Base-by-base conservation (phyloP, 1,139 yeast species). In the Torulaspora pretoriensis region DNA sequence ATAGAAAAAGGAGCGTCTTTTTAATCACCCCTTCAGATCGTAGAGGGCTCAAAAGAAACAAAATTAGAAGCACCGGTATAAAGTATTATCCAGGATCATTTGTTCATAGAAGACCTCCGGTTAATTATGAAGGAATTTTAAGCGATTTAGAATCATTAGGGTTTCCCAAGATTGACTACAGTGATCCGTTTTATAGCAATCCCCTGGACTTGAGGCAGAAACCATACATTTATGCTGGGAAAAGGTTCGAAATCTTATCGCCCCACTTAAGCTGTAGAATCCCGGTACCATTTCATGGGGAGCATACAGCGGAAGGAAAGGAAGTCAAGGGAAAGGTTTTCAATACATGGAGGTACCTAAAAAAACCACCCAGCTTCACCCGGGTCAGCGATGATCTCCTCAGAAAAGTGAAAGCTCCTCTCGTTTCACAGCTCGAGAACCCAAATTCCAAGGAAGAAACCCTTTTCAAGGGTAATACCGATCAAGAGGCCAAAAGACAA, bases 181-280 rank as follows among this genome's bases (percentile, higher is more conserved):
- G 56, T 1, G 84, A 78, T 48, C 96, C 96, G 0, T 79, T 67
- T 53, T 89, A 78, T 55, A 74, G 81, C 19, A 68, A 72, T 26
- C 63, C 68, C 0, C 58, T 61, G 1, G 86, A 84, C 52, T 68
- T 77, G 4, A 81, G 83, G 1, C 43, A 64, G 0, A 69, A 68
- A 23, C 81, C 94, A 0, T 72, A 81, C 48, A 64, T 77, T 1
- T 81, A 80, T 64, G 89, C 90, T 0, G 89, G 89, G 16, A 78
- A 74, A 47, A 78, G 75, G 52, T 80, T 81, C 50, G 67, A 54
- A 10, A 45, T 68, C 3, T 47, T 53, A 1, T 65, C 70, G 0
- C 51, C 50, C 6, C 61, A 64, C 19, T 33, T 63, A 4, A 47
- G 56, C 5, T 42, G 57, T 25, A 47, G 68, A 13, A 49, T 53